Evolutionary conservation across 1,284 basidiomycete genomes (phyloP).

Genomic region (Cerioporus squamosus): DNA sequence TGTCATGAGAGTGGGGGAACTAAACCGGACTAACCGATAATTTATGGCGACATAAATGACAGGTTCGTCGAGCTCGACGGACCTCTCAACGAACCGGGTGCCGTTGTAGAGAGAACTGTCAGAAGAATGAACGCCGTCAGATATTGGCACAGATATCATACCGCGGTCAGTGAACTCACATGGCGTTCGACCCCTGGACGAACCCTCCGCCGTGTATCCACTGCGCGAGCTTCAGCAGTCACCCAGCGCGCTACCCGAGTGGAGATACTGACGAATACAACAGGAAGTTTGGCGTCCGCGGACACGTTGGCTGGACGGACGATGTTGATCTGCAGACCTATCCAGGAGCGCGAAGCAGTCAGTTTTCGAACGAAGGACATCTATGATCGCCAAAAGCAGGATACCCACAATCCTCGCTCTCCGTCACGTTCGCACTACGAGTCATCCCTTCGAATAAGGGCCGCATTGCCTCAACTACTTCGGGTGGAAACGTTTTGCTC

Average conservation of each 20-base stretch:
- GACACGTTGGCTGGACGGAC: neutral
- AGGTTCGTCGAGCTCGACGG: conserved; percentile 48
- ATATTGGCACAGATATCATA: neutral
- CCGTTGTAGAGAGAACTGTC: conserved; percentile 15
- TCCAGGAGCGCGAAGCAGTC: neutral
- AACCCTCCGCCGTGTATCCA: neutral
- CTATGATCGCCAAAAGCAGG: neutral
- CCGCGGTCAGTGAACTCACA: neutral
- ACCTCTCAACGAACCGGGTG: conserved; percentile 48
- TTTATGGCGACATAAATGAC: conserved; percentile 60
- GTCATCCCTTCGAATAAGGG: neutral
- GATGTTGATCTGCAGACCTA: neutral
- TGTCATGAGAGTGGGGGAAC: neutral
- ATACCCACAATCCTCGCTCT: neutral
- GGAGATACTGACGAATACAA: neutral
- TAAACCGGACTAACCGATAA: conserved; percentile 42
- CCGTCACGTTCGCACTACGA: neutral
- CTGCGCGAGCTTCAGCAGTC: neutral
- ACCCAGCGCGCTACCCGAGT: neutral
- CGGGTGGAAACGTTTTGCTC: neutral
- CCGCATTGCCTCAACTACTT: neutral
- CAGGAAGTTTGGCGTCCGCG: neutral
- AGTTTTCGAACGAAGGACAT: too few species aligned
- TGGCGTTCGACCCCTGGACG: neutral
- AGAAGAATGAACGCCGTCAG: conserved; percentile 3